Base-by-base conservation (phyloP, 2,329 filamentous ascomycete genomes). In the Colletotrichum endophyticum region DNA sequence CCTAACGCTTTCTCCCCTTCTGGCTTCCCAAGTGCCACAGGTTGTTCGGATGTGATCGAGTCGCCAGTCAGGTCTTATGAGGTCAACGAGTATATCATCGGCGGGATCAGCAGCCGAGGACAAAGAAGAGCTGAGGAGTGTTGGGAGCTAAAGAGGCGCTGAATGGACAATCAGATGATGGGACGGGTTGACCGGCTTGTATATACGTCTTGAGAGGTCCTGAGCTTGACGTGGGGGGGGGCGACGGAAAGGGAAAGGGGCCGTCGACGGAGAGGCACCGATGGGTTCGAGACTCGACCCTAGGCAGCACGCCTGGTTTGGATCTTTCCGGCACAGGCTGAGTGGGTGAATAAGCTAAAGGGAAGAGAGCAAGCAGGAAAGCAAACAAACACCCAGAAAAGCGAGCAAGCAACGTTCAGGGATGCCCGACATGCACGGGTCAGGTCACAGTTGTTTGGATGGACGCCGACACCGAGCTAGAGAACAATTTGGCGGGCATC, bases 231-330 rank as follows among this genome's bases (percentile, higher is more conserved):
- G 59, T 66, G 71, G 34, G 8, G 44, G 8, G 44, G 59, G 30
- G 32, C 59, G 70, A 76, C 74, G 74, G 74, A 76, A 74, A 69
- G 36, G 74, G 74, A 70, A 76, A 70, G 53, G 57, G 34, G 11
- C 9, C 66, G 34, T 66, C 66, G 49, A 66, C 57, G 59, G 25
- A 73, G 36, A 66, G 71, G 74, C 64, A 36, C 71, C 39, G 32
- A 70, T 44, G 66, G 64, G 57, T 74, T 76, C 64, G 71, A 73
- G 64, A 66, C 66, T 76, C 59, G 44, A 74, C 62, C 30, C 27
- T 16, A 63, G 27, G 71, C 30, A 53, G 63, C 32, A 72, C 64
- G 64, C 59, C 74, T 32, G 64, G 66, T 49, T 66, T 74, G 28
- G 36, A 70, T 69, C 15, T 61, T 61, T 76, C 32, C 66, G 49